Conservation (phyloP, 2,329 filamentous ascomycete genomes). For the Arthrobotrys musiformis region DNA sequence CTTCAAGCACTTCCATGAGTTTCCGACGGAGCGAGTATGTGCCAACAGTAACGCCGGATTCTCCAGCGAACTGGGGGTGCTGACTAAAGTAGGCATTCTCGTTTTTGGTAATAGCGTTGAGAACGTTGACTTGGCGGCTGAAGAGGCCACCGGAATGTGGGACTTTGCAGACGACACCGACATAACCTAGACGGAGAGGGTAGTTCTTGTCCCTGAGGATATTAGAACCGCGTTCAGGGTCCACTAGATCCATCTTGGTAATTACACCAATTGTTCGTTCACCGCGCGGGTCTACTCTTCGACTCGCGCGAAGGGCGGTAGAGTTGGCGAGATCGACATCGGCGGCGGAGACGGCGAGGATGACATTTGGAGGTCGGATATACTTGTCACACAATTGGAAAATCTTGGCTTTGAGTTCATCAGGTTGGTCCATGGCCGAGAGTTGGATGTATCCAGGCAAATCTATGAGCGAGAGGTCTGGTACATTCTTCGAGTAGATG, state of each 20-base stretch:
- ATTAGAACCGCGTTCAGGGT: constrained; percentile 78
- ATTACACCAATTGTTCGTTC: constrained; percentile 98
- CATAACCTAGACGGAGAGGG: constrained; percentile 91
- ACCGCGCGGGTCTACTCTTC: constrained; percentile 90
- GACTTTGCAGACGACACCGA: constrained; percentile 89
- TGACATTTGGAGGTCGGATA: constrained; percentile 94
- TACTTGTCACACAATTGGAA: constrained; percentile 97
- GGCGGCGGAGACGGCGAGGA: constrained; percentile 94
- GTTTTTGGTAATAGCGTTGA: constrained; percentile 83
- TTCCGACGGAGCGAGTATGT: constrained; percentile 91
- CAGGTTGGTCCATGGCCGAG: constrained; percentile 86
- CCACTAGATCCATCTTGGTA: constrained; percentile 98
- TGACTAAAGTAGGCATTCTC: constrained; percentile 87
- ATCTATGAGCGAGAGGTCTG: constrained; percentile 94
- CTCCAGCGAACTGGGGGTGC: constrained; percentile 75
- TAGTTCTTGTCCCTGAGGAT: constrained; percentile 92
- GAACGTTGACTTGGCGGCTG: constrained; percentile 74
- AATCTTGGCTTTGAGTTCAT: constrained; percentile 94
- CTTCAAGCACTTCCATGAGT: constrained; percentile 94
- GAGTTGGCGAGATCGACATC: constrained; percentile 98
- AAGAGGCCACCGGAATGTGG: constrained; percentile 83
- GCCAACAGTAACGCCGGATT: constrained; percentile 78
- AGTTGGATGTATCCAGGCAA: constrained; percentile 98
- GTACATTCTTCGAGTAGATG: constrained; percentile 94
- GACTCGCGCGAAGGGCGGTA: constrained; percentile 86